Conservation (phyloP, 176 grass and related monocot genomes). For the Aegilops umbellulata region DNA sequence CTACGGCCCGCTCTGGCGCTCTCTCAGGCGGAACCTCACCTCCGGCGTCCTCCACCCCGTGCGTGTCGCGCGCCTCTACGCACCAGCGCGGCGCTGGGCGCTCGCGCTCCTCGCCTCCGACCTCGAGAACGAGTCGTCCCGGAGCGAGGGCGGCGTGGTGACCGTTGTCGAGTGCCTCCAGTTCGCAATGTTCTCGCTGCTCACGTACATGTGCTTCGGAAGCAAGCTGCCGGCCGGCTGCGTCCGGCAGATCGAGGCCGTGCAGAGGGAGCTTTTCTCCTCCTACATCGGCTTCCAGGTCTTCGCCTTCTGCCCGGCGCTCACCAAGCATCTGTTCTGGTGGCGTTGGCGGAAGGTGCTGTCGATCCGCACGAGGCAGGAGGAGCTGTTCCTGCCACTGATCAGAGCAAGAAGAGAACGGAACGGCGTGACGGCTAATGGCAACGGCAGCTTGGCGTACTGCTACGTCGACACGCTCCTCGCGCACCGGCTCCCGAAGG, state of each 20-base stretch:
- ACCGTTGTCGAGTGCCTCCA: constrained; percentile 38
- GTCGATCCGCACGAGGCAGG: constrained; percentile 26
- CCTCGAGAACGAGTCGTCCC: background rate
- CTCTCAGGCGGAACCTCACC: constrained; percentile 38
- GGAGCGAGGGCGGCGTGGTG: background rate
- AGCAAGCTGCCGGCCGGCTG: background rate
- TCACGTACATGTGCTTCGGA: constrained; percentile 59
- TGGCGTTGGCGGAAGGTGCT: constrained; percentile 35
- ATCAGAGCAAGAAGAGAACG: constrained; percentile 22
- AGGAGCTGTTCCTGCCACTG: constrained; percentile 44
- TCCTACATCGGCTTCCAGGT: constrained; percentile 36
- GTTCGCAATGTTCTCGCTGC: constrained; percentile 59
- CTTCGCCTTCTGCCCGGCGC: constrained; percentile 37
- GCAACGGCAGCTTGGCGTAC: background rate
- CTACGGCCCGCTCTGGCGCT: constrained; percentile 37
- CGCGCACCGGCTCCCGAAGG: background rate
- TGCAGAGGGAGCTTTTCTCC: constrained; percentile 33
- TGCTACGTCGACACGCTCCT: constrained; percentile 32
- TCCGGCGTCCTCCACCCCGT: constrained; percentile 25
- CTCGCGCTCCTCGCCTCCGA: background rate
- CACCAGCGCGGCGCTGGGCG: constrained; percentile 23
- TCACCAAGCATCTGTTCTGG: constrained; percentile 46
- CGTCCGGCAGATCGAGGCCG: constrained; percentile 36
- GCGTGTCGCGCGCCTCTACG: background rate
- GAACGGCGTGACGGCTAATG: background rate